Percentiles rank a stretch among this genome's conserved stretches.
These are phyloP conservation scores for Russula sp. DNA, from an alignment of 768 basidiomycete genomes.

Conservation along the genomic window DNA sequence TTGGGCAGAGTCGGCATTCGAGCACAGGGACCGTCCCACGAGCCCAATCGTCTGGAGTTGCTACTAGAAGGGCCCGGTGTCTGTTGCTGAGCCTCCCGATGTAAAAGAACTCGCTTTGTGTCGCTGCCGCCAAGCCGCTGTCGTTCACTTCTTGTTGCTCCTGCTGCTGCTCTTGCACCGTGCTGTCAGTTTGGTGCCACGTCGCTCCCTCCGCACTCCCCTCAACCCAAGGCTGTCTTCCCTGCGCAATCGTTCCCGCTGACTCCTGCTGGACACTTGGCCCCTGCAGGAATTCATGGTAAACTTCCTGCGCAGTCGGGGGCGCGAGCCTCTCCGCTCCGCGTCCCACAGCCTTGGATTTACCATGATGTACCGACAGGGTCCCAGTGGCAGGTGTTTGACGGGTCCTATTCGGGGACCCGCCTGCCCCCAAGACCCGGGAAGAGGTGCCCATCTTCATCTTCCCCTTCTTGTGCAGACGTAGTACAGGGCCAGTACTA, in stretches of 20 bases:
- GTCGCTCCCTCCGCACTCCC: background rate
- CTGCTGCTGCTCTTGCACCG: background rate
- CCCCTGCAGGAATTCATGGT: background rate
- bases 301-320: background rate
- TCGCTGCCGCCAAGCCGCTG: too few species aligned
- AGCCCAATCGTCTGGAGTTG: background rate
- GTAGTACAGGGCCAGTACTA: too few species aligned
- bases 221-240: background rate
- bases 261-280: background rate
- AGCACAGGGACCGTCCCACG: background rate
- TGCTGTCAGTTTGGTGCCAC: background rate
- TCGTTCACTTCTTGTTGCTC: too few species aligned
- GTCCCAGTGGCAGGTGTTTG: background rate
- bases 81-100: too few species aligned
- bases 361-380: background rate
- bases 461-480: too few species aligned
- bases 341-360: background rate
- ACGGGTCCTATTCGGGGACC: background rate
- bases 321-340: conserved; percentile 9
- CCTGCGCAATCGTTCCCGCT: background rate
- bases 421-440: background rate
- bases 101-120: too few species aligned
- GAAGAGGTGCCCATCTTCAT: background rate
- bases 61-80: background rate
- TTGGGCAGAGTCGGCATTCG: background rate